Evolutionary conservation across 192 early-diverging fungal species (phyloP), one percentile per base, ranked within the genome.

Genomic region (Radiomyces spectabilis): DNA sequence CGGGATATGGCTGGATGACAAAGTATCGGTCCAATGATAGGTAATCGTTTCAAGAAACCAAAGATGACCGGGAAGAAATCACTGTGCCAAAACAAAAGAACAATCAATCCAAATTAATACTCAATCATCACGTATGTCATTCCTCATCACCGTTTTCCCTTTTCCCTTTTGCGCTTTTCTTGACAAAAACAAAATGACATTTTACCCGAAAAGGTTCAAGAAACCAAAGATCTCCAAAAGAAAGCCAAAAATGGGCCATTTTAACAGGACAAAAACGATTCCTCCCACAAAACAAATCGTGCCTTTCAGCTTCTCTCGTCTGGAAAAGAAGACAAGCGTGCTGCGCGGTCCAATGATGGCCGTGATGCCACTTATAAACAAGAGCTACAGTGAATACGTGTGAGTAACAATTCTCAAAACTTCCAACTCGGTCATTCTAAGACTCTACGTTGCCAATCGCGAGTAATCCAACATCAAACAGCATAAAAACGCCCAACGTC

Each of bases 401-500:
- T n/a, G n/a, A n/a, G n/a, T n/a, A n/a, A n/a, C n/a, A n/a, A n/a
- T n/a, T n/a, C n/a, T n/a, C n/a, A n/a, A n/a, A n/a, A n/a, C n/a
- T n/a, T n/a, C n/a, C n/a, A n/a, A n/a, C n/a, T n/a, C n/a, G n/a
- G n/a, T n/a, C n/a, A n/a, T n/a, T n/a, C n/a, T n/a, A n/a, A n/a
- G n/a, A n/a, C n/a, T n/a, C 68, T 85, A 93, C 91, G 69, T 98
- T 97, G 59, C 95, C 95, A 52, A 98, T 95, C 16, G 94, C 94
- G 32, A 98, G 73, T 22, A 98, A 68, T 2, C 95, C 95, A 1
- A 85, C 85, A 56, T 98, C 95, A 74, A 98, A 97, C 55, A 98
- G 85, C 66, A 98, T 70, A 47, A 95, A 54, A n/a, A 98, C 85
- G 35, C 95, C 95, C 57, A 97, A 69, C 10, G 94, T 61, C 81